Evolutionary conservation across 441 rosid genomes (phyloP), one percentile per base, ranked within the genome.

Genomic region (Erodium moschatum): DNA sequence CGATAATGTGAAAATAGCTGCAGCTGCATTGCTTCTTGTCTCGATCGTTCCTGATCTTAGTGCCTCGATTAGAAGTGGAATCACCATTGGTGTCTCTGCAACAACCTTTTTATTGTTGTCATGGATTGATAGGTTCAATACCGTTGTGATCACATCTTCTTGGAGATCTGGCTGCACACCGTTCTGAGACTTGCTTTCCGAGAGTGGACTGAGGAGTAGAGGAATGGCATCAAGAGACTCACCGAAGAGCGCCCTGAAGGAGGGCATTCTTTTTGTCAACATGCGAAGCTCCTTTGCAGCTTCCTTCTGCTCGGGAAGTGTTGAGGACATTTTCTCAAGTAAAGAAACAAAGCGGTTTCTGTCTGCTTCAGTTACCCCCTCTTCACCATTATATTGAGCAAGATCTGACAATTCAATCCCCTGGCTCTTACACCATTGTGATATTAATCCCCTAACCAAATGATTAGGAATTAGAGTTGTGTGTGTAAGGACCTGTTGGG

Each of bases 81-180:
- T 86, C 16, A 84, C 97, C 19, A 69, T 64, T 0, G 95, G 89
- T 66, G 85, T 88, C 73, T 91, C 96, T 4, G 93, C 91, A 27
- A 90, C 96, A 0, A 87, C 84, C 80, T 88, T 89, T 85, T 93
- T 93, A 81, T 91, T 93, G 77, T 70, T 86, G 78, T 93, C 98
- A 27, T 89, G 96, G 77, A 93, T 93, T 0, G 97, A 87, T 38
- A 93, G 86, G 73, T 93, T 93, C 74, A 91, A 69, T 13, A 93
- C 76, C 0, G 96, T 88, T 3, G 98, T 93, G 73, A 93, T 83
- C 76, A 93, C 82, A 70, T 93, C 96, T 80, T 93, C 98, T 70
- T 91, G 96, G 66, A 93, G 86, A 70, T 84, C 83, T 68, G 81
- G 86, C 67, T 84, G 82, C 6, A 78, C 70, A 21, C 50, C 50